Percentiles rank a stretch among this genome's conserved stretches.
These are phyloP conservation scores for Trichocladium uniseriatum DNA, from an alignment of 495 filamentous ascomycete species.

Conservation along the genomic window DNA sequence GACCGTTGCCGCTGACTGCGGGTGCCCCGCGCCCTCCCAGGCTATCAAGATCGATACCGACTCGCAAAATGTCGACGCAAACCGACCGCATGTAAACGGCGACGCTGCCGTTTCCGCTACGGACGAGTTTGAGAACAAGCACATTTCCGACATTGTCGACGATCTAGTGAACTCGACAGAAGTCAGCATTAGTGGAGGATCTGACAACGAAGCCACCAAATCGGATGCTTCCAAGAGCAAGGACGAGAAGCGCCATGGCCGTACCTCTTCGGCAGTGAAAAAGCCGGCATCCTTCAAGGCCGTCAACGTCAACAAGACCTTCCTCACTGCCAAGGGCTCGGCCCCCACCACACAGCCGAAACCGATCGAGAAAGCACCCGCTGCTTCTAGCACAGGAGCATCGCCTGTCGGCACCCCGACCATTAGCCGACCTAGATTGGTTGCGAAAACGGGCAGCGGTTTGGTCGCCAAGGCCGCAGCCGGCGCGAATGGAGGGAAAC, in stretches of 20 bases:
- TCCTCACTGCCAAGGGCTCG: constrained; percentile 51
- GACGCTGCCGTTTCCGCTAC: constrained; percentile 19
- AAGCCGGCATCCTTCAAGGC: constrained; percentile 86
- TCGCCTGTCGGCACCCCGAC: constrained; percentile 33
- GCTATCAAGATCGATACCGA: constrained; percentile 25
- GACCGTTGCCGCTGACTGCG: constrained; percentile 9
- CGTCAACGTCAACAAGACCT: constrained; percentile 87
- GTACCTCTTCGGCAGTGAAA: constrained; percentile 62
- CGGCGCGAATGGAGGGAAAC: constrained; percentile 48
- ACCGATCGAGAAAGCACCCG: constrained; percentile 38
- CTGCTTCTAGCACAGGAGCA: constrained; percentile 26
- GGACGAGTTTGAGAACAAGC: constrained; percentile 42
- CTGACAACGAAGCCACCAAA: constrained; percentile 57
- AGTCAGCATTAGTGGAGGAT: constrained; percentile 53
- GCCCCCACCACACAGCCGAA: constrained; percentile 38
- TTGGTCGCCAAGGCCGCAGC: constrained; percentile 42
- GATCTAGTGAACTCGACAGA: constrained; percentile 44
- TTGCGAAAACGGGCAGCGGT: constrained; percentile 46
- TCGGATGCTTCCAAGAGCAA: constrained; percentile 40
- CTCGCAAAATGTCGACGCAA: constrained; percentile 36
- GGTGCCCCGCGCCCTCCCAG: constrained; percentile 16
- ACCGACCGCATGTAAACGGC: constrained; percentile 38
- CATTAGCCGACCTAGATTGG: constrained; percentile 40
- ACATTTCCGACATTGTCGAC: constrained; percentile 42
- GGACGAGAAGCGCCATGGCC: constrained; percentile 49